Evolutionary conservation across 345 rosid genomes (phyloP).

Genomic region (Salix viminalis): DNA sequence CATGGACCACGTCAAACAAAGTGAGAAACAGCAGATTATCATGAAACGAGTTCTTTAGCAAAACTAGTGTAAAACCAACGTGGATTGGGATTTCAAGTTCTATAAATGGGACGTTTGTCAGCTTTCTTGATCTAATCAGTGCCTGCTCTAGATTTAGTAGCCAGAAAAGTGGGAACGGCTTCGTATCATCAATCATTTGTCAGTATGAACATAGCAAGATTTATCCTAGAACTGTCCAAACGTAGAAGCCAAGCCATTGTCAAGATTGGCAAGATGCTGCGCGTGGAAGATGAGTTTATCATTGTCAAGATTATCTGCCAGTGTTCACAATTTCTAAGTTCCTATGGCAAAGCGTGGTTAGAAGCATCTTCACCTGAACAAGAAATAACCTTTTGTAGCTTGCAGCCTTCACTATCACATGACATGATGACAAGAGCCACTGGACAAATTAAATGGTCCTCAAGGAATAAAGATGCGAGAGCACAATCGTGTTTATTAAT

Average conservation of each 20-base stretch:
- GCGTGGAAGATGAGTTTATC: not conserved
- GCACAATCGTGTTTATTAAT: not conserved
- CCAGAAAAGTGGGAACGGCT: too few relatives aligned
- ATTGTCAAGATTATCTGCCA: not conserved
- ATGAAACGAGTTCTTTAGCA: too few relatives aligned
- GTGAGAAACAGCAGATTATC: too few relatives aligned
- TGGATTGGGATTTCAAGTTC: too few relatives aligned
- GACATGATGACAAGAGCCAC: not conserved
- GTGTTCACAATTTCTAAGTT: not conserved
- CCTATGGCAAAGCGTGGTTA: not conserved
- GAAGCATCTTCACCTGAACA: not conserved
- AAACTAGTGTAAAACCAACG: too few relatives aligned
- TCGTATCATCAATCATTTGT: too few relatives aligned
- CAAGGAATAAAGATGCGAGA: not conserved
- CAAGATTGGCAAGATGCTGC: not conserved
- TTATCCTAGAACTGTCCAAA: too few relatives aligned
- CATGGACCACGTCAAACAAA: too few relatives aligned
- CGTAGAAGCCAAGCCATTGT: not conserved
- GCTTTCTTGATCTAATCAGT: too few relatives aligned
- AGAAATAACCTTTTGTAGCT: not conserved
- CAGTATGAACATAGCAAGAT: too few relatives aligned
- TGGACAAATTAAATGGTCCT: not conserved
- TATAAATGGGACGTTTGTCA: too few relatives aligned
- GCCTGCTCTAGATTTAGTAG: too few relatives aligned
- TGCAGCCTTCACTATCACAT: not conserved